Evolutionary conservation across 129 eudicot species (phyloP), one percentile per base, ranked within the genome.

Genomic region (Ambrosia artemisiifolia): DNA sequence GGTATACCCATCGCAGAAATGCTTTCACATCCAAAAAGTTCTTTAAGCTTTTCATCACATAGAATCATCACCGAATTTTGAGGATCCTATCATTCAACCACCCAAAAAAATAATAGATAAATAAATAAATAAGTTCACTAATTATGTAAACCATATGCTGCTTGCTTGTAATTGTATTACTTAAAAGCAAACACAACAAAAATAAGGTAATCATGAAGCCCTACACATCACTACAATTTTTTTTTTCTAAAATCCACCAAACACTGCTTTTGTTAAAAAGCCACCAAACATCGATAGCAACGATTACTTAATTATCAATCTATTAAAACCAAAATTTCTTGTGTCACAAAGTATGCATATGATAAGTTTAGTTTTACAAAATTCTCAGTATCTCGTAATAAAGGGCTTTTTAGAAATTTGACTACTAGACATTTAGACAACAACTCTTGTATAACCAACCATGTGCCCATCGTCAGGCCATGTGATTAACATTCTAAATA

Each of bases 31-130:
- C 96, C 97, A 63, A 92, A 87, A 51, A 92, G 91, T 49, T 84
- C 91, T 81, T 78, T 84, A 35, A 92, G 85, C 77, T 92, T 92
- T 74, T 80, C 86, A 75, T 92, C 97, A 80, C 97, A 92, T 56
- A 82, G 8, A 36, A 89, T 83, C 68, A 83, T 79, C 78, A 84
- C 80, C 8, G 87, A 67, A 75, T 86, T 88, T 72, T 67, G 47
- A 36, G 97, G 96, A 80, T 92, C 97, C 97, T 92, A 68, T 48
- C 73, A 63, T 59, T 36, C 57, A 46, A 47, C 49, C 33, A 67
- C 12, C 40, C 28, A 67, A 8, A 13, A 60, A 66, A 76, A 49
- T 55, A n/a, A 8, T 24, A 0, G 1, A 24, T 24, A 40, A 8
- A 63, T 13, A 32, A 67, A 46, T 12, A 62, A 63, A 20, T 35